Evolutionary conservation across 23 red algal species (phyloP), one percentile per base, ranked within the genome.

Genomic region (Agarophyton chilense): DNA sequence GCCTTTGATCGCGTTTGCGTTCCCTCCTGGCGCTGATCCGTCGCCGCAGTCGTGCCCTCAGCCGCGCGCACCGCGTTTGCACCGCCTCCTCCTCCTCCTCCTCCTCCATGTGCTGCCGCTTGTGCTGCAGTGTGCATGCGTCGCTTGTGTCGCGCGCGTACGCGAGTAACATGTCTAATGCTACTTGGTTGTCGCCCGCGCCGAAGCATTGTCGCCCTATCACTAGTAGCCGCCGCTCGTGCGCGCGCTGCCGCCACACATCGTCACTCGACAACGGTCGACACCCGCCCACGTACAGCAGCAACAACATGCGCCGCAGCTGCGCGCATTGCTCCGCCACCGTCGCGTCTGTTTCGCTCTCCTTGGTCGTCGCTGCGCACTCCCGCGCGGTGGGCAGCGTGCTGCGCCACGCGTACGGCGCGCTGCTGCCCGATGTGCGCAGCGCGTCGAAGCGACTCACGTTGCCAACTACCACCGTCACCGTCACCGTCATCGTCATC

Each of bases 251-350:
- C 51, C 12, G n/a, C 56, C 56, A 61, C 56, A n/a, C 19, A 17
- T 61, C 35, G 65, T 34, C 65, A 16, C 17, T 12, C 1, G 3
- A 1, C 65, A 43, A 5, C 39, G 65, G 35, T 12, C 8, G 4
- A 34, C 65, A 72, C 18, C 65, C 65, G 36, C 36, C 65, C 19
- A 72, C 65, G 39, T 43, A 72, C 18, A n/a, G 34, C 65, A 72
- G 39, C 65, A 72, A 1, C 16, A 42, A 4, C 65, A 43, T n/a
- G 65, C 17, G 2, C 3, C 16, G 13, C 36, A 72, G 34, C 65
- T 1, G 4, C 12, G 1, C 36, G 65, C 65, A 72, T 5, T 21
- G 13, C 18, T 32, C 12, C 29, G 26, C 61, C n/a, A n/a, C n/a
- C n/a, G n/a, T n/a, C n/a, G n/a, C n/a, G n/a, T n/a, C n/a, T n/a